Conservation (phyloP, 1,139 yeast species). For the Zygosaccharomyces pseudobailii region DNA sequence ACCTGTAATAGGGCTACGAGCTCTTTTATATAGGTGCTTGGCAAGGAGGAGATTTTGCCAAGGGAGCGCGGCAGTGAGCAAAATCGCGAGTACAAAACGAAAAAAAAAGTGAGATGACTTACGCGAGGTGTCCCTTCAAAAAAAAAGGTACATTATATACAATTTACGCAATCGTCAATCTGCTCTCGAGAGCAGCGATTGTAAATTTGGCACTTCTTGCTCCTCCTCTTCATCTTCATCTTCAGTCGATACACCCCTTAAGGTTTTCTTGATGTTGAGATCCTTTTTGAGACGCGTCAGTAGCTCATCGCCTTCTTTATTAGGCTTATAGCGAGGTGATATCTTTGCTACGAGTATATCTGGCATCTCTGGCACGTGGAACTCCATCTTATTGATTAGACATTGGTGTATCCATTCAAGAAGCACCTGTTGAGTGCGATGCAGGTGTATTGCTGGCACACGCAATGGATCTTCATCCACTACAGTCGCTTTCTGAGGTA, state of each 20-base stretch:
- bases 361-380: conserved; percentile 21
- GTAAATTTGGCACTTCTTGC: conserved; percentile 22
- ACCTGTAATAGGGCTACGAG: background rate
- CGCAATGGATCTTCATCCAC: conserved; percentile 19
- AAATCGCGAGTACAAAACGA: background rate
- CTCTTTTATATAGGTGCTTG: background rate
- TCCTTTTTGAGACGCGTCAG: conserved; percentile 14
- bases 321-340: conserved; percentile 12
- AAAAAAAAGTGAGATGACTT: background rate
- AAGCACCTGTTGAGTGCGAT: conserved; percentile 25
- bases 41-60: background rate
- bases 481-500: conserved; percentile 11
- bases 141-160: background rate
- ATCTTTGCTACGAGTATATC: conserved; percentile 13
- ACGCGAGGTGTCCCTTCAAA: background rate
- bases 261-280: conserved; percentile 17
- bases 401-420: conserved; percentile 27
- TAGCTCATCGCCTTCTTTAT: conserved; percentile 4
- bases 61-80: background rate
- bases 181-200: conserved; percentile 16
- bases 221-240: conserved; percentile 13
- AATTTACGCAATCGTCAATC: background rate
- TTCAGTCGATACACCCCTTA: conserved; percentile 8
- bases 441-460: conserved; percentile 25
- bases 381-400: conserved; percentile 13